phyloP scores from a whole-genome alignment of 2,329 filamentous ascomycete genomes.

The Aaosphaeria arxii region DNA sequence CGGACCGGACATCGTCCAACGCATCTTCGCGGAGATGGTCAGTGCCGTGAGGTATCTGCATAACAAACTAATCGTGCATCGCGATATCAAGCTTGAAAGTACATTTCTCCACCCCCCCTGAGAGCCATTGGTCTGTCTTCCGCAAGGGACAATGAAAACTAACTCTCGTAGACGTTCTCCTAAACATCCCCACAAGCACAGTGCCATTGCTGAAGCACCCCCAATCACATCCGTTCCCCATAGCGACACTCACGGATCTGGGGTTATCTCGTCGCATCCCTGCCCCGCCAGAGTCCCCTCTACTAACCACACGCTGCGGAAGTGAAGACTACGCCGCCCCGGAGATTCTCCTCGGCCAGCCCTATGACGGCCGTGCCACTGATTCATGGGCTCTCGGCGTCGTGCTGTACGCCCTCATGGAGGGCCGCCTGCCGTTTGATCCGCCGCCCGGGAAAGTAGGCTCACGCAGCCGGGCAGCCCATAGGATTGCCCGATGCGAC shows the following conservation, averaged over 20 bases:
- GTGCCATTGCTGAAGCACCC: conserved; percentile 67
- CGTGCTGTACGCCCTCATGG: conserved; percentile 86
- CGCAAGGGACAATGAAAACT: conserved; percentile 20
- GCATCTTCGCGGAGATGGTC: conserved; percentile 88
- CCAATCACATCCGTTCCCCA: conserved; percentile 71
- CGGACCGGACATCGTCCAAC: conserved; percentile 66
- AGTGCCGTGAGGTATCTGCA: conserved; percentile 85
- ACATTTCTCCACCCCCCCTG: conserved; percentile 40
- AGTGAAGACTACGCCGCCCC: conserved; percentile 97
- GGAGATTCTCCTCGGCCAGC: conserved; percentile 91
- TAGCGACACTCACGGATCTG: conserved; percentile 87
- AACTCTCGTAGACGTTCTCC: conserved; percentile 70
- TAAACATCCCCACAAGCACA: conserved; percentile 72
- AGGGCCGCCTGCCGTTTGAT: conserved; percentile 91
- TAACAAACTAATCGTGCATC: conserved; percentile 80
- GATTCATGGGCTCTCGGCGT: conserved; percentile 97
- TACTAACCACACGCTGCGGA: conserved; percentile 89
- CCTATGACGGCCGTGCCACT: conserved; percentile 87
- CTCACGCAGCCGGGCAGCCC: conserved; percentile 74
- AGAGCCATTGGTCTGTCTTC: conserved; percentile 15
- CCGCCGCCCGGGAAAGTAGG: conserved; percentile 75
- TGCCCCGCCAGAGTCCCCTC: conserved; percentile 69
- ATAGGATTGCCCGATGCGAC: conserved; percentile 92
- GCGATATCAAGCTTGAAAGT: conserved; percentile 98
- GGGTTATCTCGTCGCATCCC: conserved; percentile 84